Evolutionary conservation across 2,329 filamentous ascomycete species (phyloP), one percentile per base, ranked within the genome.

Genomic region (Phialocephala subalpina): DNA sequence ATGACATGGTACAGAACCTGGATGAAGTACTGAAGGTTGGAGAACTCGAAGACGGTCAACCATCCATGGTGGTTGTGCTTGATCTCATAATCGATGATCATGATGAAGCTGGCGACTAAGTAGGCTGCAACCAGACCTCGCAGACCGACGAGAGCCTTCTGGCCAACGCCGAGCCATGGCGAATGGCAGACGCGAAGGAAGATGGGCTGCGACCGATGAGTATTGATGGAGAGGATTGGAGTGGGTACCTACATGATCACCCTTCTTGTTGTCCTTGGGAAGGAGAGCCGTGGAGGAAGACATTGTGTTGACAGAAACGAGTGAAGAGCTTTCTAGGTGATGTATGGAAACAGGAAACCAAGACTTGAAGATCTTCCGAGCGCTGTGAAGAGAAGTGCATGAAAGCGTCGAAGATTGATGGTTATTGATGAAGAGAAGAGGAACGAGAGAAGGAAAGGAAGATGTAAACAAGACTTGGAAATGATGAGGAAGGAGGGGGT

Each of bases 151-250:
- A 78, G 69, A 9, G 64, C 58, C 53, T 73, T 75, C 56, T 77
- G 75, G 20, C 70, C 67, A 20, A 78, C 70, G 25, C 25, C 62
- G 42, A 58, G 36, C 75, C 76, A 78, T 69, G 76, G 76, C 16
- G 76, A 76, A 63, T 78, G 75, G 67, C 75, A 78, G 59, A 75
- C 72, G 27, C 76, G 74, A 40, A 77, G 71, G 56, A 77, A 77
- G 71, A 77, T 77, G 40, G 76, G 70, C 69, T 77, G 47, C 8
- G 33, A 38, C 5, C 38, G 40, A 42, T 69, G 22, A 70, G 67
- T n/a, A 58, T 40, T 33, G 33, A 27, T 53, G 59, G n/a, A 38
- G 36, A 2, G 2, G 55, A 63, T 20, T 20, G 16, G 29, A 4
- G 9, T n/a, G 57, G 16, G 25, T 16, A 65, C 72, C 36, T 72